These are phyloP conservation scores for Taphrina sp. DNA, from an alignment of 1,139 yeast species.

Conservation along the genomic window DNA sequence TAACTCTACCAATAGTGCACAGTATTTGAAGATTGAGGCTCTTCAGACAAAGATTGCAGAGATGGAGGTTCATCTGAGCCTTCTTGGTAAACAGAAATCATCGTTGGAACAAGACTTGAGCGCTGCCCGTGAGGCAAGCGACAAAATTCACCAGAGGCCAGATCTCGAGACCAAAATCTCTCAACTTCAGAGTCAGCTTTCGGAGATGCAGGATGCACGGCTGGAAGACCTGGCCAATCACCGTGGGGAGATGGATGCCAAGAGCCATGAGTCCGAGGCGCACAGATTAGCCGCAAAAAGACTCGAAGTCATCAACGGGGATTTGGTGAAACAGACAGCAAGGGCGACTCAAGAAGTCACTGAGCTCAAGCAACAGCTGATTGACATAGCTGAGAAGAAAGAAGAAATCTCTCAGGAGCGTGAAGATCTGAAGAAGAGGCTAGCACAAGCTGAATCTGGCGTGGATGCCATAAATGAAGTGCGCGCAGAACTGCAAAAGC, in stretches of 20 bases:
- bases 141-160: neutral
- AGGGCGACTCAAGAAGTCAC: constrained; percentile 27
- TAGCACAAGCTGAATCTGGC: constrained; percentile 22
- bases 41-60: constrained; percentile 1
- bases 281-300: constrained; percentile 22
- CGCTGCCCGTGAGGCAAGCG: neutral
- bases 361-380: constrained; percentile 29
- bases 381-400: constrained; percentile 13
- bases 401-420: constrained; percentile 9
- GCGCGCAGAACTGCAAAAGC: constrained; percentile 15
- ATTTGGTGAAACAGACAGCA: constrained; percentile 29
- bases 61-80: neutral
- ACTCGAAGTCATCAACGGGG: constrained; percentile 27
- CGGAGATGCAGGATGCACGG: constrained; percentile 2
- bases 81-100: neutral
- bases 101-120: constrained; percentile 3
- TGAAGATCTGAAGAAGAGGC: constrained; percentile 10
- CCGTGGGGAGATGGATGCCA: constrained; percentile 2
- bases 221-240: neutral
- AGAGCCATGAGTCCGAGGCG: constrained; percentile 13
- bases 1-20: neutral
- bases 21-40: neutral
- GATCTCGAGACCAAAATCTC: constrained; percentile 17
- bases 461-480: constrained; percentile 19
- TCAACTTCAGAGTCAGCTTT: constrained; percentile 13